phyloP scores from a whole-genome alignment of 495 filamentous ascomycete species.

The Wilcoxina mikolae region DNA sequence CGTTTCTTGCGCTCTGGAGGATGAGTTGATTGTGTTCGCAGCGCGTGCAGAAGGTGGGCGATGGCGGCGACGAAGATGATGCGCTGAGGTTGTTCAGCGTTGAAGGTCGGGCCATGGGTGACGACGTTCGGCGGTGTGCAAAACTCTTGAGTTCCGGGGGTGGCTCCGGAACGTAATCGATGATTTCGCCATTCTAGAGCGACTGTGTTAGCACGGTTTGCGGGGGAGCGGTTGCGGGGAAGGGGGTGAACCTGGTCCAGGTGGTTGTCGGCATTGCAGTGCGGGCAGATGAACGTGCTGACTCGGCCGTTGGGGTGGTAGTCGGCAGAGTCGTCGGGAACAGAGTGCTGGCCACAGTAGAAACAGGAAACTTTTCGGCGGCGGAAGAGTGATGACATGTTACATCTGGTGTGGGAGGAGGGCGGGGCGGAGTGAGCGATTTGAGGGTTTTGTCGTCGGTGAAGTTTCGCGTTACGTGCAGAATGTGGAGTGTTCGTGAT shows the following conservation, averaged over 20 bases:
- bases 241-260: conserved; percentile 17
- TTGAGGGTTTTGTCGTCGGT: not conserved
- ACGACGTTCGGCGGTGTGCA: conserved; percentile 18
- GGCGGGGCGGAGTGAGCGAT: no score
- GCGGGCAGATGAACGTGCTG: conserved; percentile 15
- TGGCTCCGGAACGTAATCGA: conserved; percentile 19
- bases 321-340: conserved; percentile 2
- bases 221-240: not conserved
- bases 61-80: conserved; percentile 4
- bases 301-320: conserved; percentile 13
- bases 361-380: conserved; percentile 21
- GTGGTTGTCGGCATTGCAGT: conserved; percentile 23
- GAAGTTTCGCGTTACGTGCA: not conserved
- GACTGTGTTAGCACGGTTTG: not conserved
- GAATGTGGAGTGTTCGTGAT: not conserved
- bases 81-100: conserved; percentile 2
- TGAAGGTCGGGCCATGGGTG: conserved; percentile 7
- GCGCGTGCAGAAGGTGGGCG: conserved; percentile 21
- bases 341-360: conserved; percentile 18
- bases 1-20: conserved; percentile 15
- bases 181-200: conserved; percentile 18
- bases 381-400: conserved; percentile 15
- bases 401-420: not conserved
- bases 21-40: conserved; percentile 23
- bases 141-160: conserved; percentile 10